Percentiles rank a stretch among this genome's conserved stretches.
phyloP scores from a whole-genome alignment of 768 basidiomycete species.

The Scleroderma citrinum region DNA sequence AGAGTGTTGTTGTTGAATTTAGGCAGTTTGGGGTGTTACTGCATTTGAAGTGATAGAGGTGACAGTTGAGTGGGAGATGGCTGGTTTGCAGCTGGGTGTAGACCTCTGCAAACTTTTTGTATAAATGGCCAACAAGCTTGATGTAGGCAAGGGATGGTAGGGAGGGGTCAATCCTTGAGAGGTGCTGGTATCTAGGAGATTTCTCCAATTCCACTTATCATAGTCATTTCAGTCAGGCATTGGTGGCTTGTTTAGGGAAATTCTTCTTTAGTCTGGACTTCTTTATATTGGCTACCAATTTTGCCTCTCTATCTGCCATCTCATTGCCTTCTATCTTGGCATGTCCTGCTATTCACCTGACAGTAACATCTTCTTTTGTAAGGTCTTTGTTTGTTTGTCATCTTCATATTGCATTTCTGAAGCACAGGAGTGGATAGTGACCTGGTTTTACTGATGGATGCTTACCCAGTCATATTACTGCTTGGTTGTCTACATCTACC shows the following conservation, averaged over 20 bases:
- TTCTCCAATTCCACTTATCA: neutral
- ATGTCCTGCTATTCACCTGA: too few relatives aligned
- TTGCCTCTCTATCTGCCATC: too few relatives aligned
- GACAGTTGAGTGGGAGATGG: neutral
- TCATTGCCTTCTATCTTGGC: too few relatives aligned
- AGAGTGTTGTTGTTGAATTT: too few relatives aligned
- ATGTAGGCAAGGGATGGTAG: neutral
- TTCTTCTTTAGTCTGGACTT: too few relatives aligned
- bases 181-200: neutral
- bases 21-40: neutral
- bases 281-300: too few relatives aligned
- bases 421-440: too few relatives aligned
- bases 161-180: neutral
- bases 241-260: neutral
- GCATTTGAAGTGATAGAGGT: neutral
- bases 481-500: too few relatives aligned
- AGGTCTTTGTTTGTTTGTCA: too few relatives aligned
- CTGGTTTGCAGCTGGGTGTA: neutral
- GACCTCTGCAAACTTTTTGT: neutral
- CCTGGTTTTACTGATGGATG: neutral
- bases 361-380: too few relatives aligned
- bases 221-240: neutral
- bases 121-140: neutral
- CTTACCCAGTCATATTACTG: neutral
- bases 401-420: too few relatives aligned